Percentiles rank a stretch among this genome's conserved stretches.
Conservation (phyloP, 129 eudicot species). For the Chrysanthemum seticuspe region DNA sequence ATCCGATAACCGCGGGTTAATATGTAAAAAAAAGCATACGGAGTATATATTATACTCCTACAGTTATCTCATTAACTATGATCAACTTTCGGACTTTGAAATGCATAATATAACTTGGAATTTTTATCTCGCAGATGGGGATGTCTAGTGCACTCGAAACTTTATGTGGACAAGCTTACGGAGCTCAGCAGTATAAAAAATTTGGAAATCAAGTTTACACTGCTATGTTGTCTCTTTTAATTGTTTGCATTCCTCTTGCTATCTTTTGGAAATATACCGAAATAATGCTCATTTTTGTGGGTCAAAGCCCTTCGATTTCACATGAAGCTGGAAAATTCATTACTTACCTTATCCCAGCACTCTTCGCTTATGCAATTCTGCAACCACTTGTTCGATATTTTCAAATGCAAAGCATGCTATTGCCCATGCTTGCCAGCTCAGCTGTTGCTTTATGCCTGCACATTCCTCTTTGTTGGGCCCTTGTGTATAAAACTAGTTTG, state of each 20-base stretch:
- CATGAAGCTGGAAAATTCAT: conserved; percentile 54
- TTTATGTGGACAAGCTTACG: conserved; percentile 66
- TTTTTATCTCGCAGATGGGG: conserved; percentile 40
- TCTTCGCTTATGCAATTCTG: conserved; percentile 52
- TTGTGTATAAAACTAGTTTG: conserved; percentile 50
- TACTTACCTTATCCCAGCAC: conserved; percentile 55
- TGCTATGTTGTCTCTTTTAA: conserved; percentile 47
- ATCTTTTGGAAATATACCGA: conserved; percentile 52
- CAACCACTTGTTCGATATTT: conserved; percentile 62
- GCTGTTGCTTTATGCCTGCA: conserved; percentile 39
- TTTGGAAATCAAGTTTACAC: conserved; percentile 56
- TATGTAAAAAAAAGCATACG: background rate
- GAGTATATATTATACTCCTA: background rate
- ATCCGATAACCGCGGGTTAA: background rate
- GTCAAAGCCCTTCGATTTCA: conserved; percentile 66
- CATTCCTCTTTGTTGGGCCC: conserved; percentile 50
- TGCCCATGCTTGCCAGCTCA: conserved; percentile 59
- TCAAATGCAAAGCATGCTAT: conserved; percentile 57
- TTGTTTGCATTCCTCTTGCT: conserved; percentile 59
- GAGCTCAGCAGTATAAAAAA: conserved; percentile 63
- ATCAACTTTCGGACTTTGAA: background rate
- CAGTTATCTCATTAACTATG: background rate
- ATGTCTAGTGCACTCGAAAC: conserved; percentile 69
- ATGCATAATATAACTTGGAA: background rate
- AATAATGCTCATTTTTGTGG: conserved; percentile 38